These are phyloP conservation scores for Penicillium antarcticum DNA, from an alignment of 495 filamentous ascomycete species.

Conservation along the genomic window DNA sequence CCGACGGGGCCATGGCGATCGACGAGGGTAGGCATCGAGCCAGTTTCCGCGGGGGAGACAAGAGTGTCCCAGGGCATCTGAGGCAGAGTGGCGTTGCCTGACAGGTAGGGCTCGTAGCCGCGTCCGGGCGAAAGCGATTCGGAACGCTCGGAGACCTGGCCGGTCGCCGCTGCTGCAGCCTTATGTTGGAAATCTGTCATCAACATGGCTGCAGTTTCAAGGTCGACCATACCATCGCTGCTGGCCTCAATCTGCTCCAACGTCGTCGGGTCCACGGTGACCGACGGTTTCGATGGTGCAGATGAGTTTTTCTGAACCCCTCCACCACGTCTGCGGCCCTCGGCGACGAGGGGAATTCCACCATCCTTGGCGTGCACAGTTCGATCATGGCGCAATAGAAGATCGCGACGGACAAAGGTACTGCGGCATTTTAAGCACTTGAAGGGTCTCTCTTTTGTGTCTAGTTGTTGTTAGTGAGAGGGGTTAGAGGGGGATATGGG, in stretches of 20 bases:
- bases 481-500: constrained; percentile 10
- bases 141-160: constrained; percentile 67
- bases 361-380: constrained; percentile 99
- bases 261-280: constrained; percentile 81
- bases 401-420: constrained; percentile 95
- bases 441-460: constrained; percentile 98
- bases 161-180: constrained; percentile 79
- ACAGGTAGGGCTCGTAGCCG: constrained; percentile 65
- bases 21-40: constrained; percentile 62
- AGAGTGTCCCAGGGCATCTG: constrained; percentile 90
- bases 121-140: constrained; percentile 70
- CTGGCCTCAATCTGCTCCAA: constrained; percentile 93
- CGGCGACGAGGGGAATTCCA: constrained; percentile 89
- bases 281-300: constrained; percentile 73
- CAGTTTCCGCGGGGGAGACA: constrained; percentile 61
- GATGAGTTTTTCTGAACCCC: constrained; percentile 58
- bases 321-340: constrained; percentile 82
- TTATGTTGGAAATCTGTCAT: constrained; percentile 99
- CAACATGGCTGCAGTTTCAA: constrained; percentile 98
- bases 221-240: constrained; percentile 92
- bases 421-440: constrained; percentile 97
- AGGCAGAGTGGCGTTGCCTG: constrained; percentile 73
- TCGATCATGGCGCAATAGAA: constrained; percentile 93
- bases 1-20: constrained; percentile 57
- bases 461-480: constrained; percentile 42